phyloP scores from a whole-genome alignment of 805 yeast species.

The Yarrowia bubula region DNA sequence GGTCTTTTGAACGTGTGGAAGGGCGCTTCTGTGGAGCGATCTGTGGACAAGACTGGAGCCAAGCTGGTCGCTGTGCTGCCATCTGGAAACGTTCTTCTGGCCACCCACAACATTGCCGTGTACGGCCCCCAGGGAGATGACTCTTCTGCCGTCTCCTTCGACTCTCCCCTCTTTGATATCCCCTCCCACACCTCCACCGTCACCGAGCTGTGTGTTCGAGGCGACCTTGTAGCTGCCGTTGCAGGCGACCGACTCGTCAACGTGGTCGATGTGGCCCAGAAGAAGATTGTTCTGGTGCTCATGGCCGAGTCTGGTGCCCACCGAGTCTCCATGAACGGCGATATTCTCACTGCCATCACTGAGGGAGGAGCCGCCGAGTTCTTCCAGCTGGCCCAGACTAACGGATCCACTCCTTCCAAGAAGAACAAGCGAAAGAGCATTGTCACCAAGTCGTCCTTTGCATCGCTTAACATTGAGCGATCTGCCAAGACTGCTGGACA shows the following conservation, averaged over 20 bases:
- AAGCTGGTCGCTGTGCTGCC: constrained; percentile 38
- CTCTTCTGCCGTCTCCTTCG: constrained; percentile 37
- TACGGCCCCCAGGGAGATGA: constrained; percentile 42
- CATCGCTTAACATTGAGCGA: not conserved
- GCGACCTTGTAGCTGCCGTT: constrained; percentile 64
- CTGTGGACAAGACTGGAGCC: constrained; percentile 33
- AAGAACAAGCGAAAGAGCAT: constrained; percentile 17
- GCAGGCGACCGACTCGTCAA: constrained; percentile 79
- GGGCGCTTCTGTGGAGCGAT: constrained; percentile 13
- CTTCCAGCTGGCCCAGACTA: constrained; percentile 41
- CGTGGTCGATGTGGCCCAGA: constrained; percentile 52
- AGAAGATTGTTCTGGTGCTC: constrained; percentile 54
- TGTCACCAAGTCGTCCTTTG: constrained; percentile 11
- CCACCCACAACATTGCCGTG: constrained; percentile 64
- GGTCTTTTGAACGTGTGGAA: constrained; percentile 22
- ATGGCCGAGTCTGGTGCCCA: constrained; percentile 66
- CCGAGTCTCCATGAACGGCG: constrained; percentile 38
- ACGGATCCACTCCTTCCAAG: constrained; percentile 46
- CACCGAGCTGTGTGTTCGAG: constrained; percentile 26
- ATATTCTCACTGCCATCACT: constrained; percentile 53
- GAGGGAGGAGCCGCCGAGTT: constrained; percentile 75
- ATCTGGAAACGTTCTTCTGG: constrained; percentile 50
- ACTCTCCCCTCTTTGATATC: constrained; percentile 43
- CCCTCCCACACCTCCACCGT: constrained; percentile 68
- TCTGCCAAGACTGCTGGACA: constrained; percentile 15